Evolutionary conservation across 768 basidiomycete genomes (phyloP).

Genomic region (Chalciporus chontae): DNA sequence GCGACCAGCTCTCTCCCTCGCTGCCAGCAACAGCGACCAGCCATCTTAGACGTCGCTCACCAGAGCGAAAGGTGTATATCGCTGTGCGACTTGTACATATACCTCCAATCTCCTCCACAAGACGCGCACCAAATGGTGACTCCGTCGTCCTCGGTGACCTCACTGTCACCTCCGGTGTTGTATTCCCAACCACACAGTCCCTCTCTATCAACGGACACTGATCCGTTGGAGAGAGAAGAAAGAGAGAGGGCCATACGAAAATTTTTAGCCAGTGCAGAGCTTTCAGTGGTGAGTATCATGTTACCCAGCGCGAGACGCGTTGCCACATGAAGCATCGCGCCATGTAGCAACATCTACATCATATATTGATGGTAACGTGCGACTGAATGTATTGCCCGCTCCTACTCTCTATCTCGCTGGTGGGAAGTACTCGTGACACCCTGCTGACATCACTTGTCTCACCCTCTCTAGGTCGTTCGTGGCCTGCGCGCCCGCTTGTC

Average conservation of each 20-base stretch:
- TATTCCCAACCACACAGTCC: conserved; percentile 49
- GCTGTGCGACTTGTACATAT: conserved; percentile 17
- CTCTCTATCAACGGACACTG: conserved; percentile 39
- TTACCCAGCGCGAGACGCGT: conserved; percentile 44
- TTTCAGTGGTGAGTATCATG: conserved; percentile 66
- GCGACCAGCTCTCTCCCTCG: conserved; percentile 34
- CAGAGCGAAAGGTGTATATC: conserved; percentile 14
- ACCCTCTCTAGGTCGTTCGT: conserved; percentile 63
- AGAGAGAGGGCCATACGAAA: conserved; percentile 69
- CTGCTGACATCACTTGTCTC: conserved; percentile 30
- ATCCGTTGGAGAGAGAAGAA: conserved; percentile 49
- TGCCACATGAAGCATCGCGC: conserved; percentile 28
- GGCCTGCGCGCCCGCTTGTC: conserved; percentile 76
- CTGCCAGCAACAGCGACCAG: conserved; percentile 32
- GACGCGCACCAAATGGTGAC: conserved; percentile 60
- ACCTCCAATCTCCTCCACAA: not conserved
- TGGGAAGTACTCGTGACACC: conserved; percentile 6
- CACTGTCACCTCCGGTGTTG: conserved; percentile 71
- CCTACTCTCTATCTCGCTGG: conserved; percentile 7
- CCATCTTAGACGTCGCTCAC: conserved; percentile 4
- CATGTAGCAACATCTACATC: conserved; percentile 8
- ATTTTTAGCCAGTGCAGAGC: conserved; percentile 74
- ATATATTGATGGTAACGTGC: not conserved
- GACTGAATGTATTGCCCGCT: conserved; percentile 1
- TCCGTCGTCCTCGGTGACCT: conserved; percentile 78